Conservation (phyloP, 2,329 filamentous ascomycete genomes). For the Amesomyces nigricolor region DNA sequence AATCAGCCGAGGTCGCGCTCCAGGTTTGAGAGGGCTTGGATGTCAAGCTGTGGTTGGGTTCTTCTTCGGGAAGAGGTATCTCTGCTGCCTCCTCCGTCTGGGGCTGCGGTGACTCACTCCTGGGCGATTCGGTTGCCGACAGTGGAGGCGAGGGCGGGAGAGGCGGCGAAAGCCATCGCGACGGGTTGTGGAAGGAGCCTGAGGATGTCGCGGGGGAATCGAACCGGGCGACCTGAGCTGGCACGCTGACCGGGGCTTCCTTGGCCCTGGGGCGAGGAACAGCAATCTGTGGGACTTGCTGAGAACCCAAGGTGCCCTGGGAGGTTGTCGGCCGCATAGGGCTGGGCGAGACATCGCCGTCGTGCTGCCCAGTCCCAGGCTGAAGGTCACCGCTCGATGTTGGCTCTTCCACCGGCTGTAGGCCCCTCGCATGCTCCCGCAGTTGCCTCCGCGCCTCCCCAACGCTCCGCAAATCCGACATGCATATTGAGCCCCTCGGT, state of each 20-base stretch:
- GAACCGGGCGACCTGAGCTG: conserved; percentile 25
- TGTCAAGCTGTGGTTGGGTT: conserved; percentile 34
- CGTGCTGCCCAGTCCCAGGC: neutral
- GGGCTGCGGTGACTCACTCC: conserved; percentile 36
- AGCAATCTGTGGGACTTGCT: conserved; percentile 35
- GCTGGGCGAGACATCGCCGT: neutral
- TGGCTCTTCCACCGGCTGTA: conserved; percentile 3
- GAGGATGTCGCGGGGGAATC: conserved; percentile 42
- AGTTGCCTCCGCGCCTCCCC: neutral
- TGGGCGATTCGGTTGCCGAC: conserved; percentile 36
- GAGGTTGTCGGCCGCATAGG: conserved; percentile 18
- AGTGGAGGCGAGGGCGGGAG: conserved; percentile 42
- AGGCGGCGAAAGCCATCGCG: conserved; percentile 47
- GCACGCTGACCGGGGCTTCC: conserved; percentile 25
- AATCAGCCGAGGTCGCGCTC: conserved; percentile 28
- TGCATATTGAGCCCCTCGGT: conserved; percentile 15
- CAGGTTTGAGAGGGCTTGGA: conserved; percentile 30
- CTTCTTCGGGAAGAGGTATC: conserved; percentile 27
- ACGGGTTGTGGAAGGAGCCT: conserved; percentile 51
- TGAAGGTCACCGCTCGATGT: neutral
- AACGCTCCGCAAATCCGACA: conserved; percentile 9
- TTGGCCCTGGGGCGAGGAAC: conserved; percentile 32
- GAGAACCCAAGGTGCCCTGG: conserved; percentile 11
- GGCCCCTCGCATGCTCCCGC: conserved; percentile 5
- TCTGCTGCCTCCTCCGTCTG: conserved; percentile 36